phyloP scores from a whole-genome alignment of 2,329 filamentous ascomycete species.

The Paecilomyces sp. region DNA sequence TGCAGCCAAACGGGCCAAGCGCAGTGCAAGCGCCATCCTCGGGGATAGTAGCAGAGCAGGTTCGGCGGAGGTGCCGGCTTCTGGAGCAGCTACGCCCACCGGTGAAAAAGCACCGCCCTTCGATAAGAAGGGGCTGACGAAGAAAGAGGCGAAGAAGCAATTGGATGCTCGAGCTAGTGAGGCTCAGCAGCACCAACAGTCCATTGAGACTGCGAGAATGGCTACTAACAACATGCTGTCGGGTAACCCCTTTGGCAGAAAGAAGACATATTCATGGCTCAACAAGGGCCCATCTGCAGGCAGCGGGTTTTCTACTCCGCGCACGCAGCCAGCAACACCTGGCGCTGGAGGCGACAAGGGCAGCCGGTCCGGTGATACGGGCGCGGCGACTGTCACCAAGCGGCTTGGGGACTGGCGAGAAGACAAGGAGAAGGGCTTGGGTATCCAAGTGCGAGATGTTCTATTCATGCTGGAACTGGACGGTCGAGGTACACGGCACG shows the following conservation, averaged over 20 bases:
- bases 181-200: slow-evolving; percentile 69
- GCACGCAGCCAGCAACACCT: slow-evolving; percentile 21
- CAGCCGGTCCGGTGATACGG: slow-evolving; percentile 18
- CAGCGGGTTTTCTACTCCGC: slow-evolving; percentile 33
- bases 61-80: slow-evolving; percentile 54
- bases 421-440: slow-evolving; percentile 65
- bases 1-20: slow-evolving; percentile 59
- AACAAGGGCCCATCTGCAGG: slow-evolving; percentile 27
- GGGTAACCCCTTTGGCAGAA: slow-evolving; percentile 42
- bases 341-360: slow-evolving; percentile 22
- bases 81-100: slow-evolving; percentile 46
- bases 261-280: slow-evolving; percentile 44
- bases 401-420: slow-evolving; percentile 71
- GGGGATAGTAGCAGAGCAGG: slow-evolving; percentile 48
- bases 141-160: slow-evolving; percentile 78
- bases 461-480: slow-evolving; percentile 73
- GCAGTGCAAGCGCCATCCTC: slow-evolving; percentile 48
- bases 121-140: slow-evolving; percentile 63
- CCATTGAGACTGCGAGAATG: slow-evolving; percentile 75
- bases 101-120: slow-evolving; percentile 51
- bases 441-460: slow-evolving; percentile 80
- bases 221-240: slow-evolving; percentile 58
- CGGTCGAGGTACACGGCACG: slow-evolving; percentile 44
- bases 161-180: slow-evolving; percentile 68
- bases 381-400: slow-evolving; percentile 41